Percentiles rank a stretch among this genome's conserved stretches.
Conservation (phyloP, 352 stramenopile genomes). For the Globisporangium irregulare region DNA sequence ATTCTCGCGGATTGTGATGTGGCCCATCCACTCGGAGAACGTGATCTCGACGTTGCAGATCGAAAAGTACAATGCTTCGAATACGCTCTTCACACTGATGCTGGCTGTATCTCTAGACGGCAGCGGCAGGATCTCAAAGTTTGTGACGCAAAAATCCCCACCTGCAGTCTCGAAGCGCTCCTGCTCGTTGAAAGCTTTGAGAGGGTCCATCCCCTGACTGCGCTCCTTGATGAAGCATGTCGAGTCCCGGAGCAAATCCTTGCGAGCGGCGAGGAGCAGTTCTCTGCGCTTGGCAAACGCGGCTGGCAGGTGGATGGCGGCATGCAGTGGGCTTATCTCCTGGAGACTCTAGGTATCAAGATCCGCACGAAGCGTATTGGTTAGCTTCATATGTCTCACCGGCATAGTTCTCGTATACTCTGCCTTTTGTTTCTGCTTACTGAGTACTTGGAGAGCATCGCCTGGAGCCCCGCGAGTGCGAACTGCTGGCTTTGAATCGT, state of each 20-base stretch:
- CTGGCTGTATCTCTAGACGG: neutral
- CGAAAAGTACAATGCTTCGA: constrained; percentile 34
- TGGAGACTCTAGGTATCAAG: constrained; percentile 1
- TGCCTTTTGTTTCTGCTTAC: neutral
- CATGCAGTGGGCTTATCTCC: neutral
- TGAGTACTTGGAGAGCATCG: constrained; percentile 5
- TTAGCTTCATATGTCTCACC: neutral
- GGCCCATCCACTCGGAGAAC: constrained; percentile 35
- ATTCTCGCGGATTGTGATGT: constrained; percentile 14
- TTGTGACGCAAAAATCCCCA: constrained; percentile 41
- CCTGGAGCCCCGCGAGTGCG: constrained; percentile 12
- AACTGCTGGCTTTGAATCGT: constrained; percentile 9
- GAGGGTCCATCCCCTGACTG: constrained; percentile 18
- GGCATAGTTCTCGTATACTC: no score
- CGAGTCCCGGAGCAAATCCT: constrained; percentile 23
- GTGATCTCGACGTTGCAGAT: constrained; percentile 57
- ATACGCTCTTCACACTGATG: constrained; percentile 27
- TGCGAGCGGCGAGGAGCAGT: constrained; percentile 23
- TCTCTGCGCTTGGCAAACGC: constrained; percentile 24
- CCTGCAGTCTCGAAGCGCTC: constrained; percentile 22
- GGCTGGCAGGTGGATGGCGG: constrained; percentile 24
- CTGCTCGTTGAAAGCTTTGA: neutral
- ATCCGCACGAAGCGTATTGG: neutral
- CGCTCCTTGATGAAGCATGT: constrained; percentile 34
- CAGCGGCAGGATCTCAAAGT: constrained; percentile 43